Base-by-base conservation (phyloP, 306 rosid species). In the Citrullus amarus region DNA sequence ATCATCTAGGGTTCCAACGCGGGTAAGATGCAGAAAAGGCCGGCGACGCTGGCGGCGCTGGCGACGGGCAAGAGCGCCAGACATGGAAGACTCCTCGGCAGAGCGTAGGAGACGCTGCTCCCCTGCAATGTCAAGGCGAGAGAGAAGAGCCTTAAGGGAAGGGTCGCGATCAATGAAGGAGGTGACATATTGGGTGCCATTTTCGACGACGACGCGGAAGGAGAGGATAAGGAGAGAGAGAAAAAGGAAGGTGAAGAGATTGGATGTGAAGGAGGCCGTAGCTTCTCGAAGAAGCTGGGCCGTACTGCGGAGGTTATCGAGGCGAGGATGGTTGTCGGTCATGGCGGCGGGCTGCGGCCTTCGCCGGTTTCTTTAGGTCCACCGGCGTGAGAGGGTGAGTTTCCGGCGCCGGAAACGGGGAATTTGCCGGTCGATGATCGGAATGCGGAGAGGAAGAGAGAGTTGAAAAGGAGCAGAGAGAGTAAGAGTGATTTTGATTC, bases 1-100 rank as follows among this genome's bases (percentile, higher is more conserved):
- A 4, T 90, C 98, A 17, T 90, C 97, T 46, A 96, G 90, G 87
- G 98, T 91, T 76, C 96, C 93, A 62, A 92, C 96, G 1, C 97
- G 91, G 72, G 98, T 88, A 70, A 92, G 98, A 69, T 92, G 98
- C 2, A 96, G 92, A 9, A 92, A 91, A 4, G 97, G 97, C 11
- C 88, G 80, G 15, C 80, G 69, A 0, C 90, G 90, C 3, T 86
- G 80, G n/a, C 80, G 69, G 0, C 90, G 90, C 3, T 86, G 89
- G 82, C 74, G 88, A 65, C 87, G 90, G 61, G 81, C 88, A 0
- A 65, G 39, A 6, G 78, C 70, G 4, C 84, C 10, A 2, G 82
- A 17, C 6, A 54, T n/a, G 2, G 88, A 58, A 0, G 83, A 56
- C 11, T 83, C 83, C 2, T 82, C 77, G 5, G 83, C 48, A 6